A percentile compares a stretch with the other conserved stretches of the same genome.
phyloP scores from a whole-genome alignment of 495 filamentous ascomycete genomes.

The Penicillium coffeae region DNA sequence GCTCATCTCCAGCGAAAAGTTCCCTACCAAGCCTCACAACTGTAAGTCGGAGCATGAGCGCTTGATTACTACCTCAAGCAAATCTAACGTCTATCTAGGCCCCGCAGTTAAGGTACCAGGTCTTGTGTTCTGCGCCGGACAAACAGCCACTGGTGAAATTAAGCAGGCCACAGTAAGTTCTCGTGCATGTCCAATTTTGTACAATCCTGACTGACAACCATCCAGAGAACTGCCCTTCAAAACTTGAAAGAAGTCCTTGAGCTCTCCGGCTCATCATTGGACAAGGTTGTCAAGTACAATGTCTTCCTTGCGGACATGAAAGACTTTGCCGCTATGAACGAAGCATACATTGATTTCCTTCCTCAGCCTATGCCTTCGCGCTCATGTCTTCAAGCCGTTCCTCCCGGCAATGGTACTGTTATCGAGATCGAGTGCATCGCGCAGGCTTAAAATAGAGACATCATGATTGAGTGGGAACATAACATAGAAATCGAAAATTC shows the following conservation, averaged over 20 bases:
- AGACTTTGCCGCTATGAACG: slow-evolving; percentile 64
- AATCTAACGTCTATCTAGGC: slow-evolving; percentile 13
- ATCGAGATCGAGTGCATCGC: slow-evolving; percentile 41
- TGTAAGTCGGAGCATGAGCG: too few relatives aligned
- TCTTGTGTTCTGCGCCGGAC: slow-evolving; percentile 39
- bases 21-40: slow-evolving; percentile 40
- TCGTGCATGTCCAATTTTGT: background rate
- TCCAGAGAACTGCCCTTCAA: slow-evolving; percentile 35
- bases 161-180: slow-evolving; percentile 35
- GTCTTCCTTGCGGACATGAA: slow-evolving; percentile 68
- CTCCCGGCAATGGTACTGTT: slow-evolving; percentile 34
- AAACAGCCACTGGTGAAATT: slow-evolving; percentile 40
- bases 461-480: too few relatives aligned
- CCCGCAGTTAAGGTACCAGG: slow-evolving; percentile 37
- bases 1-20: slow-evolving; percentile 40
- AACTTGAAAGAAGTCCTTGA: slow-evolving; percentile 63
- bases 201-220: background rate
- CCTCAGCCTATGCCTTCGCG: slow-evolving; percentile 38
- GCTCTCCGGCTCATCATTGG: slow-evolving; percentile 55
- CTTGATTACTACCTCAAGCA: too few relatives aligned
- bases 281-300: slow-evolving; percentile 64
- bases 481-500: too few relatives aligned
- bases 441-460: slow-evolving; percentile 27
- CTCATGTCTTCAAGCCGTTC: slow-evolving; percentile 34
- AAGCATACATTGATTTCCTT: slow-evolving; percentile 44